Percentiles rank a stretch among this genome's conserved stretches.
phyloP scores from a whole-genome alignment of 176 grass and related monocot genomes.

The Paspalum vaginatum region DNA sequence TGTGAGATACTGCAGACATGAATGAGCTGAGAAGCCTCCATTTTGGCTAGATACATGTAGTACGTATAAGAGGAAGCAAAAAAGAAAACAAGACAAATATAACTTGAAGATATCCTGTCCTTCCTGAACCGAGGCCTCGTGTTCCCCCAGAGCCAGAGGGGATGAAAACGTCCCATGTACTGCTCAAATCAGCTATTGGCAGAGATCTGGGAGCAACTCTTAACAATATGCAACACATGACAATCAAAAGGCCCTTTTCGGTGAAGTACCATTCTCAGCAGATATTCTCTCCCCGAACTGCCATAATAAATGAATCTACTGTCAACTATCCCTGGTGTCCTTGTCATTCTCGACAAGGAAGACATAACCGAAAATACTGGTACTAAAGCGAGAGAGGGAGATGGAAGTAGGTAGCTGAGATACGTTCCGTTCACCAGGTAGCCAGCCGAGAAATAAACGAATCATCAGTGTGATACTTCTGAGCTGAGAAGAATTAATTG shows the following conservation, averaged over 20 bases:
- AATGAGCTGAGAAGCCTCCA: constrained; percentile 1
- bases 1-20: neutral
- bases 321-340: neutral
- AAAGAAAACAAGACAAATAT: neutral
- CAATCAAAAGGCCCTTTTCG: neutral
- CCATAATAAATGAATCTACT: constrained; percentile 18
- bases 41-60: neutral
- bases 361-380: neutral
- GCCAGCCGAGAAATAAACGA: neutral
- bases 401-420: neutral
- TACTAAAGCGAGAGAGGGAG: neutral
- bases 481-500: constrained; percentile 3
- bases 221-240: neutral
- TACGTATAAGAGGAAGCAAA: neutral
- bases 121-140: neutral
- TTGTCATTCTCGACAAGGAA: neutral
- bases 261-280: constrained; percentile 3
- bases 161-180: constrained; percentile 26
- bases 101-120: constrained; percentile 5
- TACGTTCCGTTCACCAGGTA: neutral
- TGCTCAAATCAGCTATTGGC: neutral
- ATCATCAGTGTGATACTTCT: neutral
- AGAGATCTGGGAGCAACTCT: neutral
- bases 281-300: constrained; percentile 2
- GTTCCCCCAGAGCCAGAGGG: neutral